Conservation (phyloP, 2,329 filamentous ascomycete genomes). For the Triangularia setosa region DNA sequence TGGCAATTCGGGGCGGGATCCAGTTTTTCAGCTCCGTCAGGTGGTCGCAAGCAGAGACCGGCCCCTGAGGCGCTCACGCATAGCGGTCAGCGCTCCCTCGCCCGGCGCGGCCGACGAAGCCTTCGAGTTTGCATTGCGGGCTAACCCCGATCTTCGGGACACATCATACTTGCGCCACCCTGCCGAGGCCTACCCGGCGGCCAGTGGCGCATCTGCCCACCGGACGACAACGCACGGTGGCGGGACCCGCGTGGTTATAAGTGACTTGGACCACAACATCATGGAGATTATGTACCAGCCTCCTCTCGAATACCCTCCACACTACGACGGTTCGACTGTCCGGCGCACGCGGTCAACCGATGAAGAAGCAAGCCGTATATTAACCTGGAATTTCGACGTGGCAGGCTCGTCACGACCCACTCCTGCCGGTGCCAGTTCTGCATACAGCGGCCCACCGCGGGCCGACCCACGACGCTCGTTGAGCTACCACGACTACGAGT, state of each 20-base stretch:
- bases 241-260: constrained; percentile 53
- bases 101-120: constrained; percentile 66
- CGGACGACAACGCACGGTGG: constrained; percentile 26
- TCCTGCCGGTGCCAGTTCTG: constrained; percentile 22
- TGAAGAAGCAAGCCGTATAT: constrained; percentile 41
- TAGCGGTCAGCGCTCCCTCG: constrained; percentile 66
- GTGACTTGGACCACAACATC: constrained; percentile 79
- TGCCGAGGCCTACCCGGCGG: constrained; percentile 18
- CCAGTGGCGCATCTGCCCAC: constrained; percentile 18
- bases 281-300: constrained; percentile 69
- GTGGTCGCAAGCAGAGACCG: constrained; percentile 35
- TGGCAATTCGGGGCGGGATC: constrained; percentile 36
- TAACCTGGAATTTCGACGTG: constrained; percentile 49
- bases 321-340: constrained; percentile 34
- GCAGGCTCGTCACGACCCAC: constrained; percentile 29
- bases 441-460: constrained; percentile 18
- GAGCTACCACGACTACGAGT: constrained; percentile 31
- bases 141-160: constrained; percentile 40
- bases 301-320: constrained; percentile 33
- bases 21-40: constrained; percentile 46
- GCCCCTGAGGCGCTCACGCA: constrained; percentile 41
- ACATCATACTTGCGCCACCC: constrained; percentile 22
- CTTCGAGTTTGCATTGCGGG: constrained; percentile 64
- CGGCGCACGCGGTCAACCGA: constrained; percentile 36
- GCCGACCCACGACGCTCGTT: constrained; percentile 25